phyloP scores from a whole-genome alignment of 345 rosid species.

The Rhodomyrtus tomentosa region DNA sequence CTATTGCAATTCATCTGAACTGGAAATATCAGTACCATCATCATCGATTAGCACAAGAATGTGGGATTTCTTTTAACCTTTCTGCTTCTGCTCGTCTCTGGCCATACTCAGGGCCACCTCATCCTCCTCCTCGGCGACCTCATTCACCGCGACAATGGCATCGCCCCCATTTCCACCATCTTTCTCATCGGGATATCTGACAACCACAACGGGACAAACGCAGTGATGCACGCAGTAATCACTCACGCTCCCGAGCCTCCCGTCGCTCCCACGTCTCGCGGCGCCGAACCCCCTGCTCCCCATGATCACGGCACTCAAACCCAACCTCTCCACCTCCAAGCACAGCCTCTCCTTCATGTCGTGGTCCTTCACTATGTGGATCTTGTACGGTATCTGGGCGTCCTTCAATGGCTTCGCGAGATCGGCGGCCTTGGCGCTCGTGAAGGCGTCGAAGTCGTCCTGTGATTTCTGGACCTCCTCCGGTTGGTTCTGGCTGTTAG shows the following conservation, averaged over 20 bases:
- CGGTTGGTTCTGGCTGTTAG: not conserved
- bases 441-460: conserved; percentile 70
- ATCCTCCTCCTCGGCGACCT: conserved; percentile 12
- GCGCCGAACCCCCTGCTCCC: conserved; percentile 91
- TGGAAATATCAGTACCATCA: not conserved
- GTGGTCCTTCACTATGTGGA: conserved; percentile 87
- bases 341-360: conserved; percentile 96
- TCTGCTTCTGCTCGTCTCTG: not conserved
- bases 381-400: conserved; percentile 74
- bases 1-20: not conserved
- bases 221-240: conserved; percentile 93
- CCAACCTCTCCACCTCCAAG: conserved; percentile 73
- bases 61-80: conserved; percentile 15
- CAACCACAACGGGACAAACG: conserved; percentile 83
- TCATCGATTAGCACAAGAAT: not conserved
- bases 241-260: conserved; percentile 81
- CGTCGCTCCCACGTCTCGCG: conserved; percentile 62
- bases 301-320: conserved; percentile 73
- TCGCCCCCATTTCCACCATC: conserved; percentile 18
- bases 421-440: conserved; percentile 55
- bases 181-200: conserved; percentile 65
- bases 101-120: not conserved
- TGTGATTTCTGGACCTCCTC: conserved; percentile 27
- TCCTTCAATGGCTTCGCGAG: conserved; percentile 78
- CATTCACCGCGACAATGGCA: not conserved